Conservation (phyloP, 2,329 filamentous ascomycete species). For the Daldinia sp. region DNA sequence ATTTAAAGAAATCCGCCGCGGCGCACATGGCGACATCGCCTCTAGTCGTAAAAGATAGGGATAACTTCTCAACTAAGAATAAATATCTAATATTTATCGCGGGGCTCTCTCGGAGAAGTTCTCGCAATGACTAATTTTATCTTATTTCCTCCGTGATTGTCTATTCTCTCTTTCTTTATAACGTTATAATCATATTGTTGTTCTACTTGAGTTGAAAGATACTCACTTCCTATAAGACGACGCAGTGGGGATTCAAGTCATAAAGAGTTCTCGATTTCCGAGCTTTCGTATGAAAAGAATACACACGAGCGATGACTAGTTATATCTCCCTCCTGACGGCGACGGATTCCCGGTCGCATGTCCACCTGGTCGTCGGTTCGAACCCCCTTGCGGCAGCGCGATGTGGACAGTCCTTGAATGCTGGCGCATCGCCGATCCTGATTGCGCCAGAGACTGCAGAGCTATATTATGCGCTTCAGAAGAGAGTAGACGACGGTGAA, state of each 20-base stretch:
- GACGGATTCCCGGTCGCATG: constrained; percentile 71
- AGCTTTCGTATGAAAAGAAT: neutral
- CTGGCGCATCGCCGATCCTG: constrained; percentile 82
- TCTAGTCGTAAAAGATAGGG: constrained; percentile 14
- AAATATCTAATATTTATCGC: neutral
- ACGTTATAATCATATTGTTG: neutral
- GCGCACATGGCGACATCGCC: constrained; percentile 28
- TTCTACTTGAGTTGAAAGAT: neutral
- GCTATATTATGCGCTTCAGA: constrained; percentile 65
- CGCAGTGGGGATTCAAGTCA: neutral
- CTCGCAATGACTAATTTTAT: constrained; percentile 11
- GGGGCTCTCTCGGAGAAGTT: neutral
- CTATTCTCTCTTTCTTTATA: neutral
- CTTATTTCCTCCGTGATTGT: constrained; percentile 18
- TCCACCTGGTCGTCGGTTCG: constrained; percentile 87
- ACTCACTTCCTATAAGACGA: neutral
- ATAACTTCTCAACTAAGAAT: constrained; percentile 11
- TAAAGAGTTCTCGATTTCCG: neutral
- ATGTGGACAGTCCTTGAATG: constrained; percentile 79
- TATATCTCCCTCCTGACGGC: constrained; percentile 72
- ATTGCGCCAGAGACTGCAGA: constrained; percentile 73
- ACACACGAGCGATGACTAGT: constrained; percentile 28
- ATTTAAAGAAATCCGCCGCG: constrained; percentile 16
- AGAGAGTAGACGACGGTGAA: constrained; percentile 70
- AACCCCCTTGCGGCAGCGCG: constrained; percentile 88